phyloP scores from a whole-genome alignment of 163 green algal species.

The Chlamydomonas reinhardtii region DNA sequence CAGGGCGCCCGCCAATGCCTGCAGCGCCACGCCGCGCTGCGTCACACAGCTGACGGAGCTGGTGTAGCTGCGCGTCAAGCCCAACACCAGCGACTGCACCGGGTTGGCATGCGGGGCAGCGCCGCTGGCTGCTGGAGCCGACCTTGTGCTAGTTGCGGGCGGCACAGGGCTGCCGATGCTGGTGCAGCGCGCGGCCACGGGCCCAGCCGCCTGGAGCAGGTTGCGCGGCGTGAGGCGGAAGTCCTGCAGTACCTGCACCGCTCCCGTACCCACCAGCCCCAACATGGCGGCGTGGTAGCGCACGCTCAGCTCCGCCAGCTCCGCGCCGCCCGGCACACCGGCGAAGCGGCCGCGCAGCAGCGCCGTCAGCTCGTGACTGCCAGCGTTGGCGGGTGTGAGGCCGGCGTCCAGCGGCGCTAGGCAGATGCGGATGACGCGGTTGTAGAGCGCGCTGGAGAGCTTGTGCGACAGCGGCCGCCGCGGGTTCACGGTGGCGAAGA shows the following conservation, averaged over 20 bases:
- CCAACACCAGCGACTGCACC: neutral
- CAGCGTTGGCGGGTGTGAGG: constrained; percentile 19
- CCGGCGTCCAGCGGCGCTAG: constrained; percentile 53
- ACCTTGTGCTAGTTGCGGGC: no score
- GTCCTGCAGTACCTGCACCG: constrained; percentile 9
- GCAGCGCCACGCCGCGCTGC: neutral
- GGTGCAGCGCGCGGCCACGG: neutral
- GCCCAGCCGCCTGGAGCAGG: constrained; percentile 12
- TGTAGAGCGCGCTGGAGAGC: constrained; percentile 53
- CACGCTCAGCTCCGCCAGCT: constrained; percentile 42
- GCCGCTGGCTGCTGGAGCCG: neutral
- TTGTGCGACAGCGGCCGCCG: constrained; percentile 33
- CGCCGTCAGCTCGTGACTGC: constrained; percentile 36
- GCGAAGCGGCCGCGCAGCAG: constrained; percentile 44
- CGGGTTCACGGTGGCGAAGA: constrained; percentile 55
- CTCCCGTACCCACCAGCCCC: constrained; percentile 4
- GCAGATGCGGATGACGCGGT: constrained; percentile 51
- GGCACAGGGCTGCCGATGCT: neutral
- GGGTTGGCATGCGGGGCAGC: neutral
- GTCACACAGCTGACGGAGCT: neutral
- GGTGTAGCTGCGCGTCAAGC: constrained; percentile 4
- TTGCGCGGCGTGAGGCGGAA: constrained; percentile 40
- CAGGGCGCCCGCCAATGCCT: neutral
- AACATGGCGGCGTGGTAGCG: constrained; percentile 38
- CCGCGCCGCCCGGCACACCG: constrained; percentile 19